A percentile compares a stretch with the other conserved stretches of the same genome.
phyloP scores from a whole-genome alignment of 2,329 filamentous ascomycete genomes.

The Cordyceps militaris region DNA sequence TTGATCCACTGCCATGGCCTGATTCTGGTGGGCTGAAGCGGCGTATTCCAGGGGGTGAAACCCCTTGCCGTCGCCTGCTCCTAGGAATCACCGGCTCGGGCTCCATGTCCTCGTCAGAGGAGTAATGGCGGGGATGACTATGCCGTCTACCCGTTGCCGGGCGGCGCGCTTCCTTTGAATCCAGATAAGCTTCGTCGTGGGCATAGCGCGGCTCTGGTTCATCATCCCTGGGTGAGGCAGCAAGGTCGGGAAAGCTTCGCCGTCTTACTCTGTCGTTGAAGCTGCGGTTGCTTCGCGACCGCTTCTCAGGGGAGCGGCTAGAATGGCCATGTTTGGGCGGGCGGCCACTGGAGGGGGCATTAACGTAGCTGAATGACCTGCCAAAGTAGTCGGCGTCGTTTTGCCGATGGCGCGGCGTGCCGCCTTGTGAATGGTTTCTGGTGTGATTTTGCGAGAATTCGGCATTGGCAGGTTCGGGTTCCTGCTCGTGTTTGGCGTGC shows the following conservation, averaged over 20 bases:
- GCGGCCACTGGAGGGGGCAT: slow-evolving; percentile 34
- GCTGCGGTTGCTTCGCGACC: slow-evolving; percentile 26
- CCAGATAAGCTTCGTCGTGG: slow-evolving; percentile 27
- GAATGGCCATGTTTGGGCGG: slow-evolving; percentile 23
- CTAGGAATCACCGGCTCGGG: slow-evolving; percentile 21
- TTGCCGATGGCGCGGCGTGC: slow-evolving; percentile 21
- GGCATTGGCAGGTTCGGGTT: slow-evolving; percentile 27
- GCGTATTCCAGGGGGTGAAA: slow-evolving; percentile 11
- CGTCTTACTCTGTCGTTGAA: slow-evolving; percentile 37
- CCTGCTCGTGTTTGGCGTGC: slow-evolving; percentile 18
- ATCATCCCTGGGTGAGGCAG: slow-evolving; percentile 26
- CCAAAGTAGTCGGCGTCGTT: slow-evolving; percentile 27
- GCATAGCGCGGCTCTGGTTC: slow-evolving; percentile 20
- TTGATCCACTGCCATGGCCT: slow-evolving; percentile 18
- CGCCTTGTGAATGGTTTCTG: slow-evolving; percentile 22
- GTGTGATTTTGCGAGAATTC: slow-evolving; percentile 32
- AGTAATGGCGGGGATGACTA: slow-evolving; percentile 41
- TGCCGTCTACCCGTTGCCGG: slow-evolving; percentile 33
- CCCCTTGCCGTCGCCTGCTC: slow-evolving; percentile 16
- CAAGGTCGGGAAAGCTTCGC: slow-evolving; percentile 46
- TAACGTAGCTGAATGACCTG: slow-evolving; percentile 32
- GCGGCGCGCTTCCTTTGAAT: slow-evolving; percentile 26
- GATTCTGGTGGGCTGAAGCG: slow-evolving; percentile 9
- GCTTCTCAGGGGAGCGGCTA: slow-evolving; percentile 29
- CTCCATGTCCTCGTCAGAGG: slow-evolving; percentile 36